Percentiles rank a stretch among this genome's conserved stretches.
These are phyloP conservation scores for Hymenoscyphus repandus DNA, from an alignment of 2,329 filamentous ascomycete species.

Conservation along the genomic window DNA sequence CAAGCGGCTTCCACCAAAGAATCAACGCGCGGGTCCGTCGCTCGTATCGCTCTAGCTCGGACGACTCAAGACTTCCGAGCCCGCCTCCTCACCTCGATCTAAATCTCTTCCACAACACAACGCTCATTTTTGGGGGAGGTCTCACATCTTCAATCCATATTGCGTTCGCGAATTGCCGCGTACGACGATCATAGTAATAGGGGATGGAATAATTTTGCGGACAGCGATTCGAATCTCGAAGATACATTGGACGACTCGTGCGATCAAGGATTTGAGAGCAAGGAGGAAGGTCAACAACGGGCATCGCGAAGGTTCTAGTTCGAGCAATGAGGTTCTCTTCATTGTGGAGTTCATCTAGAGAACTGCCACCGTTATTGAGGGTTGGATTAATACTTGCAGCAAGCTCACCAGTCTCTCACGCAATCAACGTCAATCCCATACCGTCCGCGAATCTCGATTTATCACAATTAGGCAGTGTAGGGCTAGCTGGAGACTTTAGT, in stretches of 20 bases:
- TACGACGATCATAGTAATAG: not conserved
- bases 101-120: not conserved
- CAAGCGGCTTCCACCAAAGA: too few relatives aligned
- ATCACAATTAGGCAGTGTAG: slow-evolving; percentile 71
- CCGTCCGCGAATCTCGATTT: slow-evolving; percentile 74
- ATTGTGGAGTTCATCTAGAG: slow-evolving; percentile 26
- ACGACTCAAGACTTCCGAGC: not conserved
- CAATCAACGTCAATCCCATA: slow-evolving; percentile 54
- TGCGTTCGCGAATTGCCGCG: not conserved
- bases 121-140: slow-evolving; percentile 9
- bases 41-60: too few relatives aligned
- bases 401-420: slow-evolving; percentile 39
- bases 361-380: slow-evolving; percentile 33
- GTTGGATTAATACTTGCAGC: slow-evolving; percentile 35
- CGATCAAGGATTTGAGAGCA: slow-evolving; percentile 14
- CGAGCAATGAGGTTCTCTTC: slow-evolving; percentile 30
- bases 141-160: not conserved
- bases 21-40: too few relatives aligned
- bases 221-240: slow-evolving; percentile 5
- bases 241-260: slow-evolving; percentile 14
- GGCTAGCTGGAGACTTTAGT: slow-evolving; percentile 82
- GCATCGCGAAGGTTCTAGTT: slow-evolving; percentile 12
- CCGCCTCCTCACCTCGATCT: slow-evolving; percentile 4
- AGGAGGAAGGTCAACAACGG: slow-evolving; percentile 9
- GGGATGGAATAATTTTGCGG: slow-evolving; percentile 21